phyloP scores from a whole-genome alignment of 1,284 basidiomycete genomes.

The Sanghuangporus baumii region DNA sequence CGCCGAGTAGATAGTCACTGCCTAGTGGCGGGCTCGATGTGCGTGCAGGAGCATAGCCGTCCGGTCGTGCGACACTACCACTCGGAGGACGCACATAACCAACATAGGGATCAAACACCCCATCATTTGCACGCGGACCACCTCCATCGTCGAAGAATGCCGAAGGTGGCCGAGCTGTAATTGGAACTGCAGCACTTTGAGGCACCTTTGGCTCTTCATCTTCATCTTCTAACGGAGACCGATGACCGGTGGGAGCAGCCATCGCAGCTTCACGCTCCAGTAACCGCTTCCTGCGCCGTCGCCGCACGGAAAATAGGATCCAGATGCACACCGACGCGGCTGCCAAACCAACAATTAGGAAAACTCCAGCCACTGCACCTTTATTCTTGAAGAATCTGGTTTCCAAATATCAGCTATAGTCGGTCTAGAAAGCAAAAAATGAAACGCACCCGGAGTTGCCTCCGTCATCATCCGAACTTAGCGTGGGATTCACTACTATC shows the following conservation, averaged over 20 bases:
- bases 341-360: conserved; percentile 69
- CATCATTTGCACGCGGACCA: conserved; percentile 19
- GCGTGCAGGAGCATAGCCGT: conserved; percentile 41
- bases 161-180: conserved; percentile 31
- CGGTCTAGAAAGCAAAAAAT: conserved; percentile 15
- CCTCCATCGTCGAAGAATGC: conserved; percentile 16
- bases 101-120: conserved; percentile 50
- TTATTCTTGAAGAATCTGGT: conserved; percentile 67
- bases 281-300: conserved; percentile 50
- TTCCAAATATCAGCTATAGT: background rate
- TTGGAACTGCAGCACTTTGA: conserved; percentile 13
- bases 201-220: conserved; percentile 15
- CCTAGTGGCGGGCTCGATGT: conserved; percentile 37
- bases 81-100: conserved; percentile 30
- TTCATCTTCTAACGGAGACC: conserved; percentile 62
- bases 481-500: conserved; percentile 54
- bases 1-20: conserved; percentile 23
- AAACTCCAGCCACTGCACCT: conserved; percentile 73
- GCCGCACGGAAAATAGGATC: conserved; percentile 62
- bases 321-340: conserved; percentile 63
- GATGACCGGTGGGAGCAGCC: conserved; percentile 46
- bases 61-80: conserved; percentile 27
- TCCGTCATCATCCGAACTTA: conserved; percentile 41
- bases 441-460: conserved; percentile 35
- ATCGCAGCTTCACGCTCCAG: conserved; percentile 67